Evolutionary conservation across 2,329 filamentous ascomycete genomes (phyloP).

Genomic region (Colletotrichum siamense): DNA sequence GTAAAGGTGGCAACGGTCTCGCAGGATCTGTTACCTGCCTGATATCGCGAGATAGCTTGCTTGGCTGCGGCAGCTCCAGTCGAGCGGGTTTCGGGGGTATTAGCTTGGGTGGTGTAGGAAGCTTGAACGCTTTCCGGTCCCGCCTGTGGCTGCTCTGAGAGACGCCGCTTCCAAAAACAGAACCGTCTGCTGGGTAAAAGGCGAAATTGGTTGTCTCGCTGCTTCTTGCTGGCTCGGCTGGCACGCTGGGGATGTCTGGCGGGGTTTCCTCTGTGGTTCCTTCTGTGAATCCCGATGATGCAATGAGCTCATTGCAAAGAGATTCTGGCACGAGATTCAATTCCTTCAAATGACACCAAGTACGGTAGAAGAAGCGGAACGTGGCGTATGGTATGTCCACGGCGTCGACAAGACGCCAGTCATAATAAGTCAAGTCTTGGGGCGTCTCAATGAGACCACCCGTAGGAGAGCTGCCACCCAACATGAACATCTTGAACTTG

Average conservation of each 20-base stretch:
- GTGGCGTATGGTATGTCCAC: constrained; percentile 57
- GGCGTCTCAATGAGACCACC: constrained; percentile 58
- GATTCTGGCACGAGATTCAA: constrained; percentile 51
- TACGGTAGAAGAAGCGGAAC: constrained; percentile 64
- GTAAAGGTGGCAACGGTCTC: constrained; percentile 34
- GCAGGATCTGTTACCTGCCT: constrained; percentile 26
- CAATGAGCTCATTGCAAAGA: constrained; percentile 16
- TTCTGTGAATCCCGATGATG: background rate
- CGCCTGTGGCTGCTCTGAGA: background rate
- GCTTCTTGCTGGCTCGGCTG: background rate
- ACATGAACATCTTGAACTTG: constrained; percentile 7
- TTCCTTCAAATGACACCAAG: constrained; percentile 51
- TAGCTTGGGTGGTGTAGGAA: constrained; percentile 34
- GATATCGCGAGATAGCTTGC: constrained; percentile 33
- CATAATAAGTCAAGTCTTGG: constrained; percentile 55
- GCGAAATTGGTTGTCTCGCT: background rate
- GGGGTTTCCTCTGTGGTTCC: background rate
- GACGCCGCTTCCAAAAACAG: background rate
- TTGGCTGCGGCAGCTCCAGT: constrained; percentile 32
- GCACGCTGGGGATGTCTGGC: background rate
- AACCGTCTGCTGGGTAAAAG: background rate
- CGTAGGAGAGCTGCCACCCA: constrained; percentile 51
- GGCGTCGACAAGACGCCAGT: constrained; percentile 57
- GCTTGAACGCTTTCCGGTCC: background rate
- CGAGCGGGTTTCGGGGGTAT: background rate